These are phyloP conservation scores for Ochetophila trinervis DNA, from an alignment of 306 rosid species.

Conservation along the genomic window DNA sequence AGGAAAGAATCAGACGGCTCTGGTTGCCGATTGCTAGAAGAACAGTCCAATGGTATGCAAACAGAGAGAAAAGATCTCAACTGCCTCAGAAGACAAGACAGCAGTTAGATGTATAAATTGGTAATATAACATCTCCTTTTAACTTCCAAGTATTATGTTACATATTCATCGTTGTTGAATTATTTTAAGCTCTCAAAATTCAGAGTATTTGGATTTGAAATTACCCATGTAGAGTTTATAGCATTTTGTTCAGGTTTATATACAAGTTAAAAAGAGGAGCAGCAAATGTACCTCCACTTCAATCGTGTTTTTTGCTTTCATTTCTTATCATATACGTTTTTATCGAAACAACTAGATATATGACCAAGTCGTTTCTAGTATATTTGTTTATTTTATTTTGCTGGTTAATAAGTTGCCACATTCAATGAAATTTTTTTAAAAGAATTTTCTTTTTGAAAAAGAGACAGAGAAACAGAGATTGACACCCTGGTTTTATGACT, in stretches of 20 bases:
- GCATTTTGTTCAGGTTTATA: constrained; percentile 18
- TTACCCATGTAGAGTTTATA: no score
- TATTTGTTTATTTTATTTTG: constrained; percentile 14
- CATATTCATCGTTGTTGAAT: neutral
- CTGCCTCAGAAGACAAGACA: constrained; percentile 34
- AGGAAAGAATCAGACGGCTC: constrained; percentile 60
- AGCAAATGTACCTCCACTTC: constrained; percentile 20
- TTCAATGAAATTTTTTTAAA: constrained; percentile 15
- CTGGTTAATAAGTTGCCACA: constrained; percentile 14
- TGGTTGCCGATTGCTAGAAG: constrained; percentile 87
- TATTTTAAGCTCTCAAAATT: neutral
- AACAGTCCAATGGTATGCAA: constrained; percentile 92
- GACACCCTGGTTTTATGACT: constrained; percentile 30
- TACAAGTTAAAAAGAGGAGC: constrained; percentile 23
- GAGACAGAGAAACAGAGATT: constrained; percentile 21
- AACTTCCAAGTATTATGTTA: constrained; percentile 13
- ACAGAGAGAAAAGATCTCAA: constrained; percentile 66
- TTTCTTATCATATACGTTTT: neutral
- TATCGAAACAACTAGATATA: no score
- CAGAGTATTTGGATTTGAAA: constrained; percentile 7
- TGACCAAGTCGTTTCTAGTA: neutral
- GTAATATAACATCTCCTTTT: neutral
- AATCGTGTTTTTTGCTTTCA: constrained; percentile 15
- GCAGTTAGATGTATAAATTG: constrained; percentile 47
- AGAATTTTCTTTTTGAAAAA: neutral